Evolutionary conservation across 140 eudicot genomes (phyloP), one percentile per base, ranked within the genome.

Genomic region (Anethum foeniculum): DNA sequence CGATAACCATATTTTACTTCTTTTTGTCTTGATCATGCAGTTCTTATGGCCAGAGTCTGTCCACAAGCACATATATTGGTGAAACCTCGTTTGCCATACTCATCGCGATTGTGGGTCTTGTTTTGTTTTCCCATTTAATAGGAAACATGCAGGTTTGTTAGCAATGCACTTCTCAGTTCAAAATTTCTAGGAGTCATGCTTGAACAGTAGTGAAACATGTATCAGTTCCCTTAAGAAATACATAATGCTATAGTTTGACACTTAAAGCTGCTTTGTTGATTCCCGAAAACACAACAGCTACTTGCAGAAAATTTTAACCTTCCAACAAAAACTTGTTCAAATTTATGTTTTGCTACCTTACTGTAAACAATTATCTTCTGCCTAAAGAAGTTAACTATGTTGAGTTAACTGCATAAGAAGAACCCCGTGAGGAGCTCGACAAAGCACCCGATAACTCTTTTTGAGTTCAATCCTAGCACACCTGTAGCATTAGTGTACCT

Each of bases 91-190:
- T 90, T 77, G 92, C 94, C 76, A 90, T 89, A 79, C 88, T 92
- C 80, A 90, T 92, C 49, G 92, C 93, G 80, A 88, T 90, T 52
- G 28, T 87, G 84, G 98, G 98, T 41, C 94, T 94, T 2, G 98
- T 94, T 46, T 80, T 94, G 74, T 92, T 94, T 81, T 89, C 98
- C 27, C 98, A 88, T 82, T 84, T 94, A 32, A 90, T 94, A 62
- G 98, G 98, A 84, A 94, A 94, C 85, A 94, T 92, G 97, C 98
- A 92, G 97, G 98, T 90, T 80, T 30, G 38, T 69, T 36, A 75
- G 51, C 58, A 23, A 5, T 72, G 43, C 21, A 72, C 34, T 72
- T 23, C 25, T 41, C 32, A 25, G 4, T n/a, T 10, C n/a, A 8
- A 19, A 58, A 58, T 8, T 18, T n/a, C 32, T 23, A 7, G 9